These are phyloP conservation scores for Phtheirospermum japonicum DNA, from an alignment of 257 asterid species.

Conservation along the genomic window DNA sequence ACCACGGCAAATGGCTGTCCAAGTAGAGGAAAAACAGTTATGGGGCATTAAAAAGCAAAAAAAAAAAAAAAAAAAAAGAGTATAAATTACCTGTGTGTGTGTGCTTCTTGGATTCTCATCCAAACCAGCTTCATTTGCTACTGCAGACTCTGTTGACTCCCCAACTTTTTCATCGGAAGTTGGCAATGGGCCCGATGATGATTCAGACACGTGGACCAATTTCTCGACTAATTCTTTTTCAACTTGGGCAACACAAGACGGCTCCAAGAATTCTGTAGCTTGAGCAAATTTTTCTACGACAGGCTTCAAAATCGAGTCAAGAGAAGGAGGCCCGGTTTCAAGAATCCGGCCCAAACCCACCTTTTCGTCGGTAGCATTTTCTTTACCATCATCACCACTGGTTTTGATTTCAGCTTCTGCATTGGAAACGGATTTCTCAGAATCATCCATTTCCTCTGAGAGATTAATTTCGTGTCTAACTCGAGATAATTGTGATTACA, in stretches of 20 bases:
- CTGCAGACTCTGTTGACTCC: neutral
- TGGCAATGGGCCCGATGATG: neutral
- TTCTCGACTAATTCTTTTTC: neutral
- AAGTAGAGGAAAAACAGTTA: neutral
- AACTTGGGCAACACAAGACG: neutral
- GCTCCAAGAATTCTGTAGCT: neutral
- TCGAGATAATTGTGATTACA: no score
- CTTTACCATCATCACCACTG: neutral
- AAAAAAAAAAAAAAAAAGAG: no score
- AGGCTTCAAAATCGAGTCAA: neutral
- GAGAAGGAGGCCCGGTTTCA: neutral
- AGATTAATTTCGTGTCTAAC: no score
- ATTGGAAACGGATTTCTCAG: neutral
- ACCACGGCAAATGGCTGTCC: neutral
- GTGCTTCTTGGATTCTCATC: neutral
- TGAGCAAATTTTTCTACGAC: neutral
- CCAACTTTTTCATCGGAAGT: neutral
- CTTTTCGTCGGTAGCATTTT: neutral
- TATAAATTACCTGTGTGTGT: neutral
- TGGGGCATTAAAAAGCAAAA: neutral
- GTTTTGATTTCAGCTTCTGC: neutral
- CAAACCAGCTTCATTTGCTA: neutral
- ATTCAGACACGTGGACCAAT: neutral
- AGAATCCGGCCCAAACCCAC: neutral
- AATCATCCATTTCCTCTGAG: neutral